Base-by-base conservation (phyloP, 805 yeast species). In the Nakazawaea laoshanensis region DNA sequence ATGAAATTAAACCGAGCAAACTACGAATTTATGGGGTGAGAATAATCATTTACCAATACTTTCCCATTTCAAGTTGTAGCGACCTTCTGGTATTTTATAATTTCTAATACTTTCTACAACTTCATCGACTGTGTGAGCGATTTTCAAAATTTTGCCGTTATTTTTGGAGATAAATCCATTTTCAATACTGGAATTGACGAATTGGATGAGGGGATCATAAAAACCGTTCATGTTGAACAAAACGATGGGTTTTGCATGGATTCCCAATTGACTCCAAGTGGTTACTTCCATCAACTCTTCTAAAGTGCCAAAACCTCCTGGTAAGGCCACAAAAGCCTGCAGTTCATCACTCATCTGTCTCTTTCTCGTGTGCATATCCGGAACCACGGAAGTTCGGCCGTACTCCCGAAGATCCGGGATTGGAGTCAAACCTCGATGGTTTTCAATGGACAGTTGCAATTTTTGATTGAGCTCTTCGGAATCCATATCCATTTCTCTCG, bases 231-330 rank as follows among this genome's bases (percentile, higher is more conserved):
- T 67, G 56, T 86, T 86, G 58, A 76, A 77, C 26, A 86, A 49
- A 11, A 86, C 77, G 46, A 86, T 74, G 19, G 95, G 95, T 54
- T 80, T 80, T 41, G 65, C 60, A 55, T 86, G 95, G 43, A 86
- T 85, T 21, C 88, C 92, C 46, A 86, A 65, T 62, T 86, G 95
- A 31, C 77, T 74, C 95, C 95, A 86, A 4, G 95, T 86, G 38
- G 81, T 80, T 35, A 84, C 80, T 61, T 86, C 95, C 78, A 85
- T 77, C 41, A 86, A 64, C 58, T 86, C 95, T 56, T 86, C 95
- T 50, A 84, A 58, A 6, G 94, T 85, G 32, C 95, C 95, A 52
- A 76, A 85, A 3, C 95, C 95, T 41, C 95, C 95, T 10, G 95
- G 95, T 60, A 86, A 66, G 0, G 95, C 94, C 28, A 86, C 72